These are phyloP conservation scores for Cucurbita maxima DNA, from an alignment of 306 rosid genomes.

Conservation along the genomic window DNA sequence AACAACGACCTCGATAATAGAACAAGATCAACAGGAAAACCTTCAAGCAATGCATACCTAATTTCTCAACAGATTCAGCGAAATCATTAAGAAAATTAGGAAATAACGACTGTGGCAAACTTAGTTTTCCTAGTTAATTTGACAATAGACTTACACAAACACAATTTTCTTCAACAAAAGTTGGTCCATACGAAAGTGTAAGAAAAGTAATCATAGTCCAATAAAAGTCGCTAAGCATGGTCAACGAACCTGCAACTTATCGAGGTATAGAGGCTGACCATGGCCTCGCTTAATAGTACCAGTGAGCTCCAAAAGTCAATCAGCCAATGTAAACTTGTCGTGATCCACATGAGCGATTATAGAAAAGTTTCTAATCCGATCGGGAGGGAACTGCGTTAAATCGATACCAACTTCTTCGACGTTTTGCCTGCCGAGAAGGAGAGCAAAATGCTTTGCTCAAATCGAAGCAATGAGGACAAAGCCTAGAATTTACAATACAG, in stretches of 20 bases:
- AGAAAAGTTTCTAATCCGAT: conserved; percentile 72
- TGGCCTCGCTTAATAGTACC: conserved; percentile 84
- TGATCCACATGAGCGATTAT: conserved; percentile 71
- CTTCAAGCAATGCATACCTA: background rate
- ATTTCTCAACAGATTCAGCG: background rate
- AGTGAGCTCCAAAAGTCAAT: conserved; percentile 79
- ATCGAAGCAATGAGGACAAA: conserved; percentile 13
- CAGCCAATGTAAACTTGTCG: conserved; percentile 78
- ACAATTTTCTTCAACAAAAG: background rate
- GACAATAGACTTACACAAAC: background rate
- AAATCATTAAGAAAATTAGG: background rate
- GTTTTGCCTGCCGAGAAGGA: conserved; percentile 37
- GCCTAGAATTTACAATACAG: conserved; percentile 6
- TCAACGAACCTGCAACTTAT: conserved; percentile 57
- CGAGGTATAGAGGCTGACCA: conserved; percentile 90
- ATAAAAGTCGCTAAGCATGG: background rate
- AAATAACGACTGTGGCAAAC: background rate
- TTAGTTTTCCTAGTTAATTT: background rate
- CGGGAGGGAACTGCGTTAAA: conserved; percentile 57
- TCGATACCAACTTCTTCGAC: conserved; percentile 31
- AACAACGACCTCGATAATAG: background rate
- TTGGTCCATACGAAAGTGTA: background rate
- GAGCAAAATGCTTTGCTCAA: conserved; percentile 36
- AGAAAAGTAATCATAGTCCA: background rate
- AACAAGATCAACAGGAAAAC: background rate